Evolutionary conservation across 2,329 filamentous ascomycete species (phyloP), one percentile per base, ranked within the genome.

Genomic region (Penicillium palitans): DNA sequence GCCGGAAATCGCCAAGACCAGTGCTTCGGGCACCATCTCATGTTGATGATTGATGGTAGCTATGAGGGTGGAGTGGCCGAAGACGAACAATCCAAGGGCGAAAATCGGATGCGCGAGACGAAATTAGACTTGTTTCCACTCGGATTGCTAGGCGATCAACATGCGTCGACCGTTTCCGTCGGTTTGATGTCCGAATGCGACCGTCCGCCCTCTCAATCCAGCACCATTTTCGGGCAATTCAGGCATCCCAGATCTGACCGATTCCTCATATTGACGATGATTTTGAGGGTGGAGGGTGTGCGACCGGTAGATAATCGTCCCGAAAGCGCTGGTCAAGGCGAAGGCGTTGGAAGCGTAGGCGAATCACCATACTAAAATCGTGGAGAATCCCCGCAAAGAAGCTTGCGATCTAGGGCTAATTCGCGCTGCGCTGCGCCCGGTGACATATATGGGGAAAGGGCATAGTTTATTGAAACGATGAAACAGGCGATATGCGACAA

Each of bases 161-260:
- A 50, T 61, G 58, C 58, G 61, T 59, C 54, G 61, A 58, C 62
- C 66, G 63, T 63, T 67, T 68, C 61, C 66, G 65, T 65, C 57
- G 25, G 42, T 17, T 29, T 47, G 21, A 52, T 41, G 53, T 52
- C 52, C 41, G 55, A 53, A 61, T 63, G 60, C 60, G 62, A 64
- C 63, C 57, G 60, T 51, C 40, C 47, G 45, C n/a, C 40, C 31
- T 44, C 39, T 52, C 47, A 2, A 56, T 33, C 37, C 31, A 40
- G 29, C 46, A 21, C 37, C 17, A 12, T 19, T 35, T 49, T 25
- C 19, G 24, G 17, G 17, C 4, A 35, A 19, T 31, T 31, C n/a
- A 19, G 15, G 12, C 3, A 27, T 27, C 47, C 33, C 25, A 39
- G 15, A 37, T 52, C 41, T 25, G 50, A 45, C 40, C 29, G 41